Evolutionary conservation across 768 basidiomycete species (phyloP).

Genomic region (Serendipita indica): DNA sequence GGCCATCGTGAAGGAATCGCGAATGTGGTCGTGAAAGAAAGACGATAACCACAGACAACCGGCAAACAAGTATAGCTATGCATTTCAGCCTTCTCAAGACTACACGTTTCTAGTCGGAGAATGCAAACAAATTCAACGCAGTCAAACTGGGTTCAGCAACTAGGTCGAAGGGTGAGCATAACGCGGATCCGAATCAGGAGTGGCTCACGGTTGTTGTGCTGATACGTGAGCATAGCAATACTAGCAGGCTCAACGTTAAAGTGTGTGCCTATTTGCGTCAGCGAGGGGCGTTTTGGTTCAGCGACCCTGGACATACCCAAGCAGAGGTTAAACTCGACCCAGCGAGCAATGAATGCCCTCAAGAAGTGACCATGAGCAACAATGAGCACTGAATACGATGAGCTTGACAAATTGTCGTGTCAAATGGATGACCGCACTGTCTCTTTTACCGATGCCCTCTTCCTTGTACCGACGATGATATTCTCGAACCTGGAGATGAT

Average conservation of each 20-base stretch:
- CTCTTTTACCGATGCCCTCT: conserved; percentile 48
- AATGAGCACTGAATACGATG: conserved; percentile 43
- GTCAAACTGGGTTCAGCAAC: conserved; percentile 5
- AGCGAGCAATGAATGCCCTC: conserved; percentile 63
- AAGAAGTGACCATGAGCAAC: conserved; percentile 83
- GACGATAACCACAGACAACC: background rate
- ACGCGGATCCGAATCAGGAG: background rate
- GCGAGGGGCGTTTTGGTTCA: conserved; percentile 14
- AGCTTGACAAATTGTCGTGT: background rate
- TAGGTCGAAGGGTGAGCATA: background rate
- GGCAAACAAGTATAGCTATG: background rate
- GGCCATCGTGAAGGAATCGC: background rate
- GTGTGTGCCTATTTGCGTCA: conserved; percentile 38
- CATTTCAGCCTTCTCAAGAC: background rate
- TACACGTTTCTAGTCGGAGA: background rate
- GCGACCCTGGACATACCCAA: conserved; percentile 36
- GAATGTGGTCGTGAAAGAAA: background rate
- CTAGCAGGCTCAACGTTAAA: conserved; percentile 79
- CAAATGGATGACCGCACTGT: conserved; percentile 20
- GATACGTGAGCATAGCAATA: conserved; percentile 69
- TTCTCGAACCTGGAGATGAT: conserved; percentile 42
- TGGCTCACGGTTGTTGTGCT: conserved; percentile 41
- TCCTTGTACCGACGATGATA: conserved; percentile 59
- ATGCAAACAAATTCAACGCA: conserved; percentile 10
- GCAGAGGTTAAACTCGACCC: conserved; percentile 54